Evolutionary conservation across 257 asterid species (phyloP).

Genomic region (Linderniella brevidens): DNA sequence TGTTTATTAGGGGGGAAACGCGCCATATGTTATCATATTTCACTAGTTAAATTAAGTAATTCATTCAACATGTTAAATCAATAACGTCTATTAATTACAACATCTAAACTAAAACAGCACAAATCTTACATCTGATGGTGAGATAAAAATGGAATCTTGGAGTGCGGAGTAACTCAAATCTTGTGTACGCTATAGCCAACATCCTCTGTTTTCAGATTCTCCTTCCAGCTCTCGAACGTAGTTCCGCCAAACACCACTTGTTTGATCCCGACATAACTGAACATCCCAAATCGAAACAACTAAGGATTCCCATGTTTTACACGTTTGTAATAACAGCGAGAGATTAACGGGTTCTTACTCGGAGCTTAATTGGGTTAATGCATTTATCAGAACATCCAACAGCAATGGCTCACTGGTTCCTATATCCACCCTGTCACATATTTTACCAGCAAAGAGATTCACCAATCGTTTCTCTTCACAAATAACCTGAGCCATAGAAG

Average conservation of each 20-base stretch:
- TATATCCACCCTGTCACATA: slow-evolving; percentile 64
- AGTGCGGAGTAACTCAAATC: slow-evolving; percentile 27
- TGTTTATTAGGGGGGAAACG: too few species aligned
- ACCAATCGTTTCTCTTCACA: slow-evolving; percentile 9
- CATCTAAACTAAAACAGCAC: too few species aligned
- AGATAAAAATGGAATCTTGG: too few species aligned
- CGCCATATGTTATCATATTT: too few species aligned
- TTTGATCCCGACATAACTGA: slow-evolving; percentile 75
- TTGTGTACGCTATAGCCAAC: slow-evolving; percentile 61
- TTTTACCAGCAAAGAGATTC: neutral
- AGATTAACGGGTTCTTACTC: slow-evolving; percentile 38
- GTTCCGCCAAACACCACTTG: slow-evolving; percentile 86
- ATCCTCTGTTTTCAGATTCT: slow-evolving; percentile 62
- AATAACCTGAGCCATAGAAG: slow-evolving; percentile 1
- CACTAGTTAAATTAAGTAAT: too few species aligned
- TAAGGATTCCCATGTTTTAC: neutral
- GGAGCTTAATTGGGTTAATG: slow-evolving; percentile 71
- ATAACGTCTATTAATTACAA: too few species aligned
- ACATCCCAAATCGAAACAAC: slow-evolving; percentile 10
- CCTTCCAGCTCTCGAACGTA: slow-evolving; percentile 69
- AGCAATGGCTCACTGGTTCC: slow-evolving; percentile 73
- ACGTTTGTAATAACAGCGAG: neutral
- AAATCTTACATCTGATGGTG: too few species aligned
- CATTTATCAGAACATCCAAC: slow-evolving; percentile 74
- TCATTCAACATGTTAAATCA: too few species aligned